Conservation (phyloP, 1,139 yeast species). For the Lizanozyma gosingica region DNA sequence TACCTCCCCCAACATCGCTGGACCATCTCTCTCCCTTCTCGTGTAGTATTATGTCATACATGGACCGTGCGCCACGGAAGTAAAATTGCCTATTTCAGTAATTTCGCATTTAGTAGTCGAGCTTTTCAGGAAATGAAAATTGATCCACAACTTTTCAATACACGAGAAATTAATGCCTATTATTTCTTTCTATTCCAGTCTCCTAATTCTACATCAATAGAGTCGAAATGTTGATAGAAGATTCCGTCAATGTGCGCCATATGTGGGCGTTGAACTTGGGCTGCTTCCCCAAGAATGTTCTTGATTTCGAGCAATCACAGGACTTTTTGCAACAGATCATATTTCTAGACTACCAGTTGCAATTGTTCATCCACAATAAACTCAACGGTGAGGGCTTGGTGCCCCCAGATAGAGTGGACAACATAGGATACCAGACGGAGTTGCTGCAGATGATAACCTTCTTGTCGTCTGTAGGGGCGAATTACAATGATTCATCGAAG, state of each 20-base stretch:
- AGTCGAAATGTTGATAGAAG: constrained; percentile 17
- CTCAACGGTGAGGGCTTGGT: constrained; percentile 21
- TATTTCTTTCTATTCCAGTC: too few species aligned
- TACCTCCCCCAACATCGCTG: too few species aligned
- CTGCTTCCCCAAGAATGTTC: constrained; percentile 29
- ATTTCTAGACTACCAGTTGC: constrained; percentile 34
- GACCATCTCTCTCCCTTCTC: too few species aligned
- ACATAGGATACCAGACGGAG: constrained; percentile 15
- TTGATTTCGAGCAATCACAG: constrained; percentile 26
- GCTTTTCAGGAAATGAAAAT: too few species aligned
- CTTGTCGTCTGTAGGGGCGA: constrained; percentile 7
- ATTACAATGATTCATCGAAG: constrained; percentile 18
- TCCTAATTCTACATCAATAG: too few species aligned
- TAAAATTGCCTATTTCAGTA: too few species aligned
- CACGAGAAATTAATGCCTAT: too few species aligned
- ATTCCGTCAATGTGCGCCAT: constrained; percentile 15
- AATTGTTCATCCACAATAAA: constrained; percentile 24
- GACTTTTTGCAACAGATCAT: constrained; percentile 28
- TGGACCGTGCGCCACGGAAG: too few species aligned
- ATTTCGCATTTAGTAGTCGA: too few species aligned
- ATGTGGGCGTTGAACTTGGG: constrained; percentile 26
- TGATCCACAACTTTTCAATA: background rate
- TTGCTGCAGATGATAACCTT: constrained; percentile 19
- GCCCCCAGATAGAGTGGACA: constrained; percentile 11
- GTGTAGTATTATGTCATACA: too few species aligned